Conservation (phyloP, 805 yeast genomes). For the Zygoascus tannicola region DNA sequence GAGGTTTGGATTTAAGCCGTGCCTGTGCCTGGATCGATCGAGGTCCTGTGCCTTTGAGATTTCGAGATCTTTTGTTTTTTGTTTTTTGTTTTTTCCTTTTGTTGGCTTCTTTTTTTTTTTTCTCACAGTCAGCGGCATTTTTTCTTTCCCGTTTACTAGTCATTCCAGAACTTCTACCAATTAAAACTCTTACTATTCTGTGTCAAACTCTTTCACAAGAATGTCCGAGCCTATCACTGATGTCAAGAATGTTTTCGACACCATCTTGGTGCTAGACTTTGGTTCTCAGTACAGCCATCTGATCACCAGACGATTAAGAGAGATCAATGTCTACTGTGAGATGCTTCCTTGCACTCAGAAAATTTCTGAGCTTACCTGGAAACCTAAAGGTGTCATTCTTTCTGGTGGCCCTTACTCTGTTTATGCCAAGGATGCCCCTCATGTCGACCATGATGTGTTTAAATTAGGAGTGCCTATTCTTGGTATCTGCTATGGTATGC, state of each 20-base stretch:
- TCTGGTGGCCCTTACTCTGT: slow-evolving; percentile 99
- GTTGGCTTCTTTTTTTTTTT: too few relatives aligned
- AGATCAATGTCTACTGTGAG: slow-evolving; percentile 96
- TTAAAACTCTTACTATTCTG: too few relatives aligned
- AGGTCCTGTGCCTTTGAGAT: too few relatives aligned
- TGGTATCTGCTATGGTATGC: slow-evolving; percentile 99
- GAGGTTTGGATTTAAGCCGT: too few relatives aligned
- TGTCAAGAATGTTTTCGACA: slow-evolving; percentile 87
- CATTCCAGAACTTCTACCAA: too few relatives aligned
- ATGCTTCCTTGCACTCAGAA: slow-evolving; percentile 99
- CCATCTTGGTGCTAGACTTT: slow-evolving; percentile 93
- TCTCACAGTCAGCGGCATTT: too few relatives aligned
- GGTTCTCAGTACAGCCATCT: slow-evolving; percentile 98
- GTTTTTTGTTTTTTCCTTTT: too few relatives aligned
- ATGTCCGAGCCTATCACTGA: slow-evolving; percentile 30
- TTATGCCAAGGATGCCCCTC: slow-evolving; percentile 91
- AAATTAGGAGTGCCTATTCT: slow-evolving; percentile 85
- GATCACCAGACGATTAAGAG: slow-evolving; percentile 95
- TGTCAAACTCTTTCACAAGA: too few relatives aligned
- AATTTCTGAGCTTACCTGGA: slow-evolving; percentile 84
- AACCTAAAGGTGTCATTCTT: slow-evolving; percentile 90
- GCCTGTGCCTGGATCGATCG: too few relatives aligned
- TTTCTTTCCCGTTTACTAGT: too few relatives aligned
- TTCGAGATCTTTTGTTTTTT: too few relatives aligned
- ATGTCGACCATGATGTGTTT: slow-evolving; percentile 91